Base-by-base conservation (phyloP, 179 eudicot species). In the Nepenthes alata region DNA sequence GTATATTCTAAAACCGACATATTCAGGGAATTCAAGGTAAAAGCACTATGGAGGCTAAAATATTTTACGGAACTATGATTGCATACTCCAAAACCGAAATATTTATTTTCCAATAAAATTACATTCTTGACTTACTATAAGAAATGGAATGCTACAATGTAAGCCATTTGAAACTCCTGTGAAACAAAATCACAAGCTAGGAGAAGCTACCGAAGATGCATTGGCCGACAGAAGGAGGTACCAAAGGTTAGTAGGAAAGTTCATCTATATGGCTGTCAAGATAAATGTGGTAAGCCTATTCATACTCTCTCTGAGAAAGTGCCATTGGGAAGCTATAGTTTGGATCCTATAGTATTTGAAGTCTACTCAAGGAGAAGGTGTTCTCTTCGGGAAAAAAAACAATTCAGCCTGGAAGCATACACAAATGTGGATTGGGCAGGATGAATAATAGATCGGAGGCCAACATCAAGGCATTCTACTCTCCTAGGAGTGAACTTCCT, bases 91-190 rank as follows among this genome's bases (percentile, higher is more conserved):
- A 58, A 58, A 6, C 4, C 2, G 35, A 48, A 4, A 58, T 58
- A 3, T 2, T 58, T 39, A n/a, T 37, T 8, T 37, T 48, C 3
- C 36, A 60, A 45, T 0, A 25, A n/a, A 10, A 60, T 14, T 60
- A 60, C 12, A 37, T 16, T 3, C 50, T 57, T 2, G 11, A 16
- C 49, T 39, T 11, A 41, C 8, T 41, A 41, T 4, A 41, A 7
- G 45, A 41, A 7, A 41, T 4, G 8, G 2, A 7, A 41, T 4
- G 45, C 8, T 7, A 41, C 53, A 53, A 3, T 44, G 44, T 57
- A 57, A 35, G 34, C 53, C 53, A 15, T 5, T 34, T 47, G 63
- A 47, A 15, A 13, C 63, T 13, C 63, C 63, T 14, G 2, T 38
- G 6, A 53, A 44, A 6, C 25, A 3, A 8, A 37, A 15, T 5